A percentile compares a stretch with the other conserved stretches of the same genome.
Conservation (phyloP, 2,329 filamentous ascomycete species). For the Meredithiella fracta region DNA sequence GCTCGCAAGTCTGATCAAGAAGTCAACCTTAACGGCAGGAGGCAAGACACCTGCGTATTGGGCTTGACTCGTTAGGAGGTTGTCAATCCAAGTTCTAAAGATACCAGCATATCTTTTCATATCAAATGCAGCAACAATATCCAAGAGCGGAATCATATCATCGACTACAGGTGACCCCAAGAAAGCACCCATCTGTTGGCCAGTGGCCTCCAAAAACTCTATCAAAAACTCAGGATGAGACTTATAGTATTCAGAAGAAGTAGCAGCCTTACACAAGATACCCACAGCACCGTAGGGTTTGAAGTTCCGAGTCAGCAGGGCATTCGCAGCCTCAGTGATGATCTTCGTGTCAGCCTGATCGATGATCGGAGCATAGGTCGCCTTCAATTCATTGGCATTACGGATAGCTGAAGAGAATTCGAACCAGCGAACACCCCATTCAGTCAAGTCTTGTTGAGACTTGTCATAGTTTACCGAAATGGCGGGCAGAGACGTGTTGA, state of each 20-base stretch:
- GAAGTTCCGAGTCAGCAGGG: conserved; percentile 35
- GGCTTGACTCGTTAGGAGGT: conserved; percentile 22
- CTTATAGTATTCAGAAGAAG: neutral
- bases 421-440: conserved; percentile 53
- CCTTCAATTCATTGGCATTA: neutral
- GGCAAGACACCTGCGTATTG: neutral
- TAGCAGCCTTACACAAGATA: too few relatives aligned
- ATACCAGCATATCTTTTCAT: conserved; percentile 22
- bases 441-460: conserved; percentile 53
- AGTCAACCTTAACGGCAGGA: neutral
- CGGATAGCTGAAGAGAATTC: conserved; percentile 17
- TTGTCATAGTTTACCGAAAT: conserved; percentile 59
- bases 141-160: conserved; percentile 42
- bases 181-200: neutral
- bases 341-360: conserved; percentile 17
- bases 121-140: too few relatives aligned
- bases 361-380: conserved; percentile 14
- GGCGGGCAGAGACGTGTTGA: conserved; percentile 64
- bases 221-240: conserved; percentile 6
- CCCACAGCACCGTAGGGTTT: conserved; percentile 35
- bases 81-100: conserved; percentile 30
- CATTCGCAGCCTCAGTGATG: conserved; percentile 21
- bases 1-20: neutral
- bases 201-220: conserved; percentile 9
- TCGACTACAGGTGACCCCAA: conserved; percentile 47